phyloP scores from a whole-genome alignment of 2,329 filamentous ascomycete genomes.

The Ophiostoma ips region DNA sequence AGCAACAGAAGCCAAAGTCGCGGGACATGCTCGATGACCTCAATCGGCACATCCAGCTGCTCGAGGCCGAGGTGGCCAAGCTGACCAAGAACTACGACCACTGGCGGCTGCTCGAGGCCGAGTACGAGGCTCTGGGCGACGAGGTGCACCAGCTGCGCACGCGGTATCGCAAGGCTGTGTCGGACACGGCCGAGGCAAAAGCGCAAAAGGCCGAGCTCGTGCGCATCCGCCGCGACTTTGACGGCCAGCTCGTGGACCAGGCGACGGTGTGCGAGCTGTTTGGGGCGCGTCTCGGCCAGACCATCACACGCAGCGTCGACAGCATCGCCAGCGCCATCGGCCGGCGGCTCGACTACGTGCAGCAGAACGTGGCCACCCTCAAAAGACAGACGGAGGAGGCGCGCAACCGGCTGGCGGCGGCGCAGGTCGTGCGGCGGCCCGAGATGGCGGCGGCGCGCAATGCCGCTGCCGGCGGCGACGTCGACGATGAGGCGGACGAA shows the following conservation, averaged over 20 bases:
- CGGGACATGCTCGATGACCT: constrained; percentile 49
- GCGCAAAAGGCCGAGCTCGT: constrained; percentile 37
- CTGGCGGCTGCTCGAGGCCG: constrained; percentile 83
- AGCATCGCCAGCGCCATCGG: constrained; percentile 56
- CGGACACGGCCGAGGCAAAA: constrained; percentile 8
- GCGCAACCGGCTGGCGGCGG: constrained; percentile 55
- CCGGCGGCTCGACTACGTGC: constrained; percentile 78
- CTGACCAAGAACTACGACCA: constrained; percentile 65
- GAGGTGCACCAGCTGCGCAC: constrained; percentile 37
- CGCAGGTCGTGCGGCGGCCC: constrained; percentile 44
- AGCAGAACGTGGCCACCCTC: constrained; percentile 62
- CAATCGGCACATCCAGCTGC: constrained; percentile 58
- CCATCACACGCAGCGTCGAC: constrained; percentile 31
- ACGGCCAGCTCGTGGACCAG: constrained; percentile 48
- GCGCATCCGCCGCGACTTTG: constrained; percentile 42
- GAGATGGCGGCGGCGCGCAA: background rate
- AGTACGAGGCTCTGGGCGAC: constrained; percentile 81
- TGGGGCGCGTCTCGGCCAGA: constrained; percentile 23
- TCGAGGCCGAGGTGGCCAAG: constrained; percentile 63
- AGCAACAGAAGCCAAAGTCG: background rate
- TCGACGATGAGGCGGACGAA: constrained; percentile 49
- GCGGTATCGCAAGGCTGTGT: constrained; percentile 23
- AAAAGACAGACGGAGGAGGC: constrained; percentile 56
- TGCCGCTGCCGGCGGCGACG: constrained; percentile 25
- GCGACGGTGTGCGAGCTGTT: constrained; percentile 39